Conservation (phyloP, 2,329 filamentous ascomycete genomes). For the Geosmithia putterillii region DNA sequence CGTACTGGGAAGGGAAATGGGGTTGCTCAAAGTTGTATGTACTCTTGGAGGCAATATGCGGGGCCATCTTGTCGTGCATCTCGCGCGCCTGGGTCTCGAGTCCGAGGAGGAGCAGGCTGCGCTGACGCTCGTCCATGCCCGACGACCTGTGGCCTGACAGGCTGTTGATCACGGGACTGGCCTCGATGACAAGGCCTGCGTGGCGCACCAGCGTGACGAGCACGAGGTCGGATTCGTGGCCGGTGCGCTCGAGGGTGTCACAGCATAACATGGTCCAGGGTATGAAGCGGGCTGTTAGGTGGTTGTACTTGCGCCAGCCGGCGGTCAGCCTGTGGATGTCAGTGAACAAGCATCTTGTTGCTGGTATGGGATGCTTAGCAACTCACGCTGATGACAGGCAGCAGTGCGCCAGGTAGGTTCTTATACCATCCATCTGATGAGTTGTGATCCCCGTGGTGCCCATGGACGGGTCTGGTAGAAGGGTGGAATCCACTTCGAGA, state of each 20-base stretch:
- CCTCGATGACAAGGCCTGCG: conserved; percentile 25
- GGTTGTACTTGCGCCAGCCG: conserved; percentile 22
- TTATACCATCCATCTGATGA: conserved; percentile 26
- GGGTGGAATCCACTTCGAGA: conserved; percentile 29
- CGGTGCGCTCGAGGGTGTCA: conserved; percentile 25
- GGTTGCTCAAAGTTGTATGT: conserved; percentile 7
- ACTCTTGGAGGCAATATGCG: conserved; percentile 14
- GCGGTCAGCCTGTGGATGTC: conserved; percentile 18
- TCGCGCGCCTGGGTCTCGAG: conserved; percentile 33
- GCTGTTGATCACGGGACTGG: too few relatives aligned
- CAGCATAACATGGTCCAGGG: conserved; percentile 31
- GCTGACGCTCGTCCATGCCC: conserved; percentile 15
- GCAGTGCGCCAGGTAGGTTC: conserved; percentile 32
- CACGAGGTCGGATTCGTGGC: conserved; percentile 24
- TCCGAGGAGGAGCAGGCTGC: conserved; percentile 33
- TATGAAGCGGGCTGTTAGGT: conserved; percentile 20
- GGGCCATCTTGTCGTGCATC: conserved; percentile 22
- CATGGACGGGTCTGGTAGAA: neutral
- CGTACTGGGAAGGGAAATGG: neutral
- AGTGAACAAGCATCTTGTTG: too few relatives aligned
- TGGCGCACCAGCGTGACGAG: conserved; percentile 31
- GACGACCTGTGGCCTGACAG: too few relatives aligned
- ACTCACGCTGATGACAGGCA: conserved; percentile 27
- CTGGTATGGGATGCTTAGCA: neutral
- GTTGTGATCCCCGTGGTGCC: neutral